Evolutionary conservation across 495 filamentous ascomycete species (phyloP).

Genomic region (Apiosordaria backusii): DNA sequence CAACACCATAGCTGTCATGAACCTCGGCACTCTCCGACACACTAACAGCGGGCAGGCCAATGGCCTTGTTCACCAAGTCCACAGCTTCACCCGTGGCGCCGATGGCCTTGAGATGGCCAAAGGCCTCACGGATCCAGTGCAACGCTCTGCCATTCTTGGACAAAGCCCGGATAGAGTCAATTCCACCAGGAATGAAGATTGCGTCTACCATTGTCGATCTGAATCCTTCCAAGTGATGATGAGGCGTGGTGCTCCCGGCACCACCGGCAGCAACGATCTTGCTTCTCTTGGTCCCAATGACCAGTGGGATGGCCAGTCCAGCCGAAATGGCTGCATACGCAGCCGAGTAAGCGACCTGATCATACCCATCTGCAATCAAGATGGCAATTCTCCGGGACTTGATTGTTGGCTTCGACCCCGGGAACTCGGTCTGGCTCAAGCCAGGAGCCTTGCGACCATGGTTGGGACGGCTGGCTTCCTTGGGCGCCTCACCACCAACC

Average conservation of each 20-base stretch:
- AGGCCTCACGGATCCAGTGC: conserved; percentile 82
- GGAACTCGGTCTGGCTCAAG: conserved; percentile 68
- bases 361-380: conserved; percentile 78
- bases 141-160: conserved; percentile 70
- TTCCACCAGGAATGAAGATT: conserved; percentile 73
- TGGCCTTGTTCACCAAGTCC: conserved; percentile 55
- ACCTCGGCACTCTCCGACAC: conserved; percentile 50
- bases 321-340: conserved; percentile 60
- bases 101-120: conserved; percentile 76
- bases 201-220: conserved; percentile 86
- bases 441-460: conserved; percentile 62
- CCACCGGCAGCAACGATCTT: conserved; percentile 58
- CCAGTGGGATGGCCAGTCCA: conserved; percentile 63
- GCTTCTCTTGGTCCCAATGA: conserved; percentile 62
- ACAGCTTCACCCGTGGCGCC: conserved; percentile 70
- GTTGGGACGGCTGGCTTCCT: conserved; percentile 51
- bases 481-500: conserved; percentile 62
- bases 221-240: conserved; percentile 80
- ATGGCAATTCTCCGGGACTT: conserved; percentile 71
- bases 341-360: conserved; percentile 58
- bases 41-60: conserved; percentile 53
- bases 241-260: conserved; percentile 58
- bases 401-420: conserved; percentile 61
- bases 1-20: conserved; percentile 66
- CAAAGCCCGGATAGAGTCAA: conserved; percentile 55